Conservation (phyloP, 306 rosid species). For the Rubus idaeus region DNA sequence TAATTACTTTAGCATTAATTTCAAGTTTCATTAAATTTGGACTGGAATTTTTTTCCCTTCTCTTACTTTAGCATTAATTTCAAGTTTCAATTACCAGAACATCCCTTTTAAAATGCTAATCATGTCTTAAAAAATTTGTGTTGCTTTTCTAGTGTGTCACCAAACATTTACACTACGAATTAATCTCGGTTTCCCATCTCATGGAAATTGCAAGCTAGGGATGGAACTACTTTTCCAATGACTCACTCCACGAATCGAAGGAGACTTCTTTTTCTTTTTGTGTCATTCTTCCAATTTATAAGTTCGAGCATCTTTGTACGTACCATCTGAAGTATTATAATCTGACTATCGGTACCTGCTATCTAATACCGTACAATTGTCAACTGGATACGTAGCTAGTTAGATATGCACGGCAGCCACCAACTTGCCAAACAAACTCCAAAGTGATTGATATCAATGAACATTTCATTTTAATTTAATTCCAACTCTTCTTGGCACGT, state of each 20-base stretch:
- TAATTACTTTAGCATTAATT: too few relatives aligned
- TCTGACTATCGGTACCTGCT: neutral
- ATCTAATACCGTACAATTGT: neutral
- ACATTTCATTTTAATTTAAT: neutral
- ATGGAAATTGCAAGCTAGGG: neutral
- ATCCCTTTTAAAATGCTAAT: too few relatives aligned
- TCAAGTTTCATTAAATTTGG: too few relatives aligned
- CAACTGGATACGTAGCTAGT: neutral
- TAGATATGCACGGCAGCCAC: conserved; percentile 1
- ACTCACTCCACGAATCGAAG: neutral
- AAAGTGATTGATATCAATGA: neutral
- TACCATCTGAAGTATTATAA: neutral
- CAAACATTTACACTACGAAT: neutral
- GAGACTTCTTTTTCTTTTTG: neutral
- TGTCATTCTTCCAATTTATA: neutral
- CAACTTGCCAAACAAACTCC: neutral
- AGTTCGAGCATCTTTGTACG: neutral
- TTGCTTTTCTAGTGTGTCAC: neutral
- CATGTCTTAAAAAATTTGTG: neutral
- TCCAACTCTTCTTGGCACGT: neutral
- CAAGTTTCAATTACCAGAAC: too few relatives aligned
- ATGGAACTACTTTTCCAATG: neutral
- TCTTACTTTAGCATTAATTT: too few relatives aligned
- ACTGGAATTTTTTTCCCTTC: too few relatives aligned
- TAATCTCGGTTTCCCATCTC: neutral